Evolutionary conservation across 2,329 filamentous ascomycete genomes (phyloP).

Genomic region (Pyrenophora tritici-repentis): DNA sequence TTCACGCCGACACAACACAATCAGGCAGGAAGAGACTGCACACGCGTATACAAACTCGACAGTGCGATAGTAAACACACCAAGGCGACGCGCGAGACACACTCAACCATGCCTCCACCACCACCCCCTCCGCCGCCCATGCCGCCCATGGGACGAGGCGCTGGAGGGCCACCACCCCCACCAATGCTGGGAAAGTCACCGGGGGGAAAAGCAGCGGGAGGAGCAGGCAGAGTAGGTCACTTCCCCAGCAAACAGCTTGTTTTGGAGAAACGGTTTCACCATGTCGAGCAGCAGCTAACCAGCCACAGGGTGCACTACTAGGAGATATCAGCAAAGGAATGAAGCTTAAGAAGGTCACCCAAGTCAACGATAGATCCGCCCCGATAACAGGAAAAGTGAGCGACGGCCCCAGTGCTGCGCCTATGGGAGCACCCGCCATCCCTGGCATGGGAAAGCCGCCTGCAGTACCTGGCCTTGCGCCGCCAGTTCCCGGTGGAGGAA

Average conservation of each 20-base stretch:
- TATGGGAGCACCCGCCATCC: conserved; percentile 80
- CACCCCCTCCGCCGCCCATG: conserved; percentile 46
- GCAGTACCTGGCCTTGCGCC: conserved; percentile 71
- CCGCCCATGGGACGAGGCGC: conserved; percentile 46
- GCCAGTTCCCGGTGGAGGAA: conserved; percentile 60
- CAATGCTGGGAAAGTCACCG: conserved; percentile 44
- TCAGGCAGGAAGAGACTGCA: conserved; percentile 22
- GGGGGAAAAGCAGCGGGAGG: conserved; percentile 38
- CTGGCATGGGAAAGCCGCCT: conserved; percentile 56
- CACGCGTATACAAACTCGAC: not conserved
- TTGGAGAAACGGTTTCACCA: conserved; percentile 2
- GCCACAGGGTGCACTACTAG: conserved; percentile 77
- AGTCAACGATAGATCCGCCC: conserved; percentile 91
- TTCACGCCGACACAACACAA: conserved; percentile 18
- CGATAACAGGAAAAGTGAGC: conserved; percentile 64
- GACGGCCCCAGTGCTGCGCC: conserved; percentile 64
- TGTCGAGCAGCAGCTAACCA: conserved; percentile 32
- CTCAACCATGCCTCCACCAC: conserved; percentile 30
- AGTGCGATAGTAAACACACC: conserved; percentile 1
- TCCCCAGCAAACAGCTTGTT: not conserved
- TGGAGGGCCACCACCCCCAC: conserved; percentile 45
- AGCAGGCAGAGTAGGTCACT: conserved; percentile 43
- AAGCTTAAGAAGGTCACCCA: conserved; percentile 78
- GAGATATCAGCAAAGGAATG: conserved; percentile 83
- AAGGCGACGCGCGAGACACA: conserved; percentile 5